Base-by-base conservation (phyloP, 2,329 filamentous ascomycete genomes). In the Ambrosiella xylebori region DNA sequence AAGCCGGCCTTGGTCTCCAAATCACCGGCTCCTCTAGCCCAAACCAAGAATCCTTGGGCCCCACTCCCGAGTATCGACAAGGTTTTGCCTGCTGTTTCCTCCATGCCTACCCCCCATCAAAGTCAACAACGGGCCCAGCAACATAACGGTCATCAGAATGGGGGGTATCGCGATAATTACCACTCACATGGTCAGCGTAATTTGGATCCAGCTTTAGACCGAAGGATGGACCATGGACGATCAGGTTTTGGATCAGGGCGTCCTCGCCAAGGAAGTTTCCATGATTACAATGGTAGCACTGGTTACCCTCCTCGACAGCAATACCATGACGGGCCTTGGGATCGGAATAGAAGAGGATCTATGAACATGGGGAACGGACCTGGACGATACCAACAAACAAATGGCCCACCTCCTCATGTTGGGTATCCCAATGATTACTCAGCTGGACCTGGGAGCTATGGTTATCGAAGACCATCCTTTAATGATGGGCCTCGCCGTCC, bases 11-110 rank as follows among this genome's bases (percentile, higher is more conserved):
- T 88, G 3, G 83, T 88, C 47, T 78, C 85, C 7, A 90, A 89
- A 66, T 83, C 84, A 13, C 79, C 83, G 1, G 75, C 76, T 1
- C 76, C 79, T 3, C 79, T 84, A 7, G 76, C 82, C 0, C 85
- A 88, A 0, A 78, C 83, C 35, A 96, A 95, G 67, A 96, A 90
- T 3, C 91, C 91, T 3, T 97, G 91, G 91, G 91, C 91, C 27
- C 68, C 84, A 39, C 71, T 97, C 36, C 91, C 91, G 12, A 88
- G 88, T 0, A 79, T 96, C 6, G 88, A 95, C 9, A 91, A 84
- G 67, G 79, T 85, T 0, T 81, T 88, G 1, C 89, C 86, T 0
- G 71, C 83, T 13, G 70, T 77, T 6, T 15, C 56, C 12, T 40
- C 40, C 8, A 58, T 64, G 15, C 62, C 64, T n/a, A 61, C 61